Evolutionary conservation across 1,139 yeast species (phyloP).

Genomic region (Geotrichum carabidarum): DNA sequence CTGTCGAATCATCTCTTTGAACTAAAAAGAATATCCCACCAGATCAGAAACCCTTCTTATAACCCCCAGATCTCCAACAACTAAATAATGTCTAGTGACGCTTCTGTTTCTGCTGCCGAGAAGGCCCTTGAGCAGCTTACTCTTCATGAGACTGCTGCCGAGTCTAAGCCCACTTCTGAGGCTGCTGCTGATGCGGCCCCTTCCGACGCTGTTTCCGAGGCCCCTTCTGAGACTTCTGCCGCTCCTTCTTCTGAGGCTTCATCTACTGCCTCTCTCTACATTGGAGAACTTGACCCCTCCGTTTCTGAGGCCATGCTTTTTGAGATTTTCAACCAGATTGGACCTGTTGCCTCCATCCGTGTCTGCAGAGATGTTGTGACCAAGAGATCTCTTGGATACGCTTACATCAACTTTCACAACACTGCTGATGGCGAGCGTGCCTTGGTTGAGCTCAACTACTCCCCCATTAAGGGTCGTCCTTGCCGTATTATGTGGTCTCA

Average conservation of each 20-base stretch:
- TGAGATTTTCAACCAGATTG: conserved; percentile 91
- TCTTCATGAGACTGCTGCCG: conserved; percentile 29
- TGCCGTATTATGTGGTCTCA: conserved; percentile 99
- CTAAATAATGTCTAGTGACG: conserved; percentile 35
- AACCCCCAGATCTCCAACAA: neutral
- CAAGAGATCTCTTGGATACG: conserved; percentile 95
- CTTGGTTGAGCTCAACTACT: conserved; percentile 90
- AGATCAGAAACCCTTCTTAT: neutral
- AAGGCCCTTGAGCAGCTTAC: conserved; percentile 39
- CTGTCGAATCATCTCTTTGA: neutral
- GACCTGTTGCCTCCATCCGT: conserved; percentile 94
- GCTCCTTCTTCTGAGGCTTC: conserved; percentile 38
- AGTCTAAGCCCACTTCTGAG: conserved; percentile 29
- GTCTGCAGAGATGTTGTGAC: conserved; percentile 98
- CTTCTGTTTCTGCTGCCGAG: conserved; percentile 40
- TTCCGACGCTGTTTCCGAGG: conserved; percentile 1
- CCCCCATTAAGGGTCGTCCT: conserved; percentile 90
- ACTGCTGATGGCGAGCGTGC: conserved; percentile 90
- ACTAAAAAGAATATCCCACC: neutral
- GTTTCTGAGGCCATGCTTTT: conserved; percentile 93
- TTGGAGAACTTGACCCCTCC: conserved; percentile 91
- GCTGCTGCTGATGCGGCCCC: conserved; percentile 20
- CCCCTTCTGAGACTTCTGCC: conserved; percentile 33
- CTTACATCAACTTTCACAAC: conserved; percentile 94
- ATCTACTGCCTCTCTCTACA: conserved; percentile 81